Conservation (phyloP, 306 rosid genomes). For the Potentilla sterilis region DNA sequence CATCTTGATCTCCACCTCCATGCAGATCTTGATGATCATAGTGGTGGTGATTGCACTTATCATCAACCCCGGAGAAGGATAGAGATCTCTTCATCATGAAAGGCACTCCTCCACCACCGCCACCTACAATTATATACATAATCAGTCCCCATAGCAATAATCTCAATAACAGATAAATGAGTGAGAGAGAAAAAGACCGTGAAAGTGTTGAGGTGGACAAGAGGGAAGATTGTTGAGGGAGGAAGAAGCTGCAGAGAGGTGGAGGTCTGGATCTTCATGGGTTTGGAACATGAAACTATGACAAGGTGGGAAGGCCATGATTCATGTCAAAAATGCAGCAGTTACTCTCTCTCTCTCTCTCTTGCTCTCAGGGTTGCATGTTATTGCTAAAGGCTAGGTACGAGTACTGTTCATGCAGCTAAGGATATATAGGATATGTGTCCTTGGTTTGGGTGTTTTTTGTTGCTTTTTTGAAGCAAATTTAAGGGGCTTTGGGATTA, state of each 20-base stretch:
- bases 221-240: conserved; percentile 46
- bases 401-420: conserved; percentile 10
- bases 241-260: conserved; percentile 16
- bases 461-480: conserved; percentile 14
- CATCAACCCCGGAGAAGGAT: conserved; percentile 77
- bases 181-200: conserved; percentile 32
- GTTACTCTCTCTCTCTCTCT: background rate
- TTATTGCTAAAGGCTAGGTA: conserved; percentile 13
- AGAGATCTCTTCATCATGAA: conserved; percentile 80
- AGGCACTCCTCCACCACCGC: conserved; percentile 35
- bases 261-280: conserved; percentile 53
- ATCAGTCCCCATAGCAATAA: conserved; percentile 2
- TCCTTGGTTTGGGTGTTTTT: conserved; percentile 1
- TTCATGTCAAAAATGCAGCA: background rate
- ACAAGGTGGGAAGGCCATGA: conserved; percentile 69
- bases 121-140: conserved; percentile 26
- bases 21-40: conserved; percentile 11
- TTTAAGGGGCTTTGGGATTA: conserved; percentile 31
- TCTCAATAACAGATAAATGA: background rate
- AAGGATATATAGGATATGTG: conserved; percentile 4
- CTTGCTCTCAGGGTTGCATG: background rate
- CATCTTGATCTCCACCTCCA: conserved; percentile 52
- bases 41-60: conserved; percentile 30
- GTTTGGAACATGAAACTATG: conserved; percentile 76
- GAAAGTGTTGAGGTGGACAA: conserved; percentile 62